phyloP scores from a whole-genome alignment of 2,329 filamentous ascomycete species.

The Penicillium brasilianum region DNA sequence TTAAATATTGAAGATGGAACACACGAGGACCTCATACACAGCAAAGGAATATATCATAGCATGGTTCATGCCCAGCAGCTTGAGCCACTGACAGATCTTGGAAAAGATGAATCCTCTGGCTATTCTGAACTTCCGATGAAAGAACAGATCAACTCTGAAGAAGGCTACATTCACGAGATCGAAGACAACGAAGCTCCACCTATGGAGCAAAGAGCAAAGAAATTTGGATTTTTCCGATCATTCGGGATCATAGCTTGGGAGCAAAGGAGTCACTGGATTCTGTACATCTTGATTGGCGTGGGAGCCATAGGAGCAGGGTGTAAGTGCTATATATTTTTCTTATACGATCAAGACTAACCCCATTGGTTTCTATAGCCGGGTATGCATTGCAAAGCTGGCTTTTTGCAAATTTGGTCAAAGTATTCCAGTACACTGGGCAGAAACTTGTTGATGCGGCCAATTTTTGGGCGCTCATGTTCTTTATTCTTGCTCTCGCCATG shows the following conservation, averaged over 20 bases:
- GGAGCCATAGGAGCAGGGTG: neutral
- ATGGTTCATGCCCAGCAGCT: neutral
- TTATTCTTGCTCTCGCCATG: neutral
- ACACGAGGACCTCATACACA: constrained; percentile 64
- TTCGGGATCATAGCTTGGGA: no score
- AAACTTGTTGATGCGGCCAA: neutral
- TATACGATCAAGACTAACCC: no score
- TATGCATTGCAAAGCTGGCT: neutral
- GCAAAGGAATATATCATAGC: neutral
- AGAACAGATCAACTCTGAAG: neutral
- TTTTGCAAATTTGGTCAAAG: neutral
- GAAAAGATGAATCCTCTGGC: no score
- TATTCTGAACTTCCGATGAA: no score
- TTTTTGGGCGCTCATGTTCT: neutral
- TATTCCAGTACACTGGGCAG: neutral
- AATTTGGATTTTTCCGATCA: neutral
- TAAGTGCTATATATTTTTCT: neutral
- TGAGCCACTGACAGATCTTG: neutral
- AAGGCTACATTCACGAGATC: no score
- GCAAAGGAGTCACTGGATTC: neutral
- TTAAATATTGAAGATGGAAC: constrained; percentile 88
- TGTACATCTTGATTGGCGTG: neutral
- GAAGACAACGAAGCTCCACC: no score
- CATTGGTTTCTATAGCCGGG: no score
- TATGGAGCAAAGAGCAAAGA: neutral